Evolutionary conservation across 805 yeast species (phyloP).

Genomic region (Yamadazyma laniorum): DNA sequence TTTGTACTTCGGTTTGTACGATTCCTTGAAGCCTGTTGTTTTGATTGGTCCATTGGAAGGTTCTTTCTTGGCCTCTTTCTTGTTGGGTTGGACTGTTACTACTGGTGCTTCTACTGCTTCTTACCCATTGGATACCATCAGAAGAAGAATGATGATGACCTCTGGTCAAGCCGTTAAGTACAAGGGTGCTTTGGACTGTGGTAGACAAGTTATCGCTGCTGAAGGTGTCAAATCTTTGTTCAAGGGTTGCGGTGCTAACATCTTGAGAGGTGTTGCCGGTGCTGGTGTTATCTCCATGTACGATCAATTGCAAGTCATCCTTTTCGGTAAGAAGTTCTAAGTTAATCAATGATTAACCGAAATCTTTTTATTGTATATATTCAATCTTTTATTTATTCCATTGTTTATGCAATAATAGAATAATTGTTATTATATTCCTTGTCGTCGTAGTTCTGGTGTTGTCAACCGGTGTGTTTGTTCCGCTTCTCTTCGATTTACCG

Average conservation of each 20-base stretch:
- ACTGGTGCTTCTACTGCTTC: constrained; percentile 98
- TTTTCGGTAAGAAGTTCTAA: constrained; percentile 89
- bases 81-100: constrained; percentile 96
- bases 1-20: constrained; percentile 97
- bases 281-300: constrained; percentile 98
- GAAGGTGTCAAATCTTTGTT: constrained; percentile 92
- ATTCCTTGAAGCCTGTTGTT: constrained; percentile 92
- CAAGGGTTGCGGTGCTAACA: constrained; percentile 99
- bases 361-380: constrained; percentile 12
- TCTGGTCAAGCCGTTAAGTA: constrained; percentile 98
- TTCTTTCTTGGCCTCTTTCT: constrained; percentile 91
- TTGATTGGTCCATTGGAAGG: constrained; percentile 94
- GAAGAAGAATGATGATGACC: constrained; percentile 99
- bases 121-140: constrained; percentile 98
- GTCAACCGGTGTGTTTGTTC: background rate
- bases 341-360: constrained; percentile 4
- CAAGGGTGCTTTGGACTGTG: constrained; percentile 92
- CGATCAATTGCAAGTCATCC: constrained; percentile 92
- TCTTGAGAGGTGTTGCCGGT: constrained; percentile 99
- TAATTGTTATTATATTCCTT: constrained; percentile 4
- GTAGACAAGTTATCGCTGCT: constrained; percentile 88
- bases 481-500: too few species aligned
- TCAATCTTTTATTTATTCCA: constrained; percentile 12
- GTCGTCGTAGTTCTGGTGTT: constrained; percentile 1
- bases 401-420: constrained; percentile 14